Percentiles rank a stretch among this genome's conserved stretches.
phyloP scores from a whole-genome alignment of 73 alveolate species.

The Paramecium sexaurelia region DNA sequence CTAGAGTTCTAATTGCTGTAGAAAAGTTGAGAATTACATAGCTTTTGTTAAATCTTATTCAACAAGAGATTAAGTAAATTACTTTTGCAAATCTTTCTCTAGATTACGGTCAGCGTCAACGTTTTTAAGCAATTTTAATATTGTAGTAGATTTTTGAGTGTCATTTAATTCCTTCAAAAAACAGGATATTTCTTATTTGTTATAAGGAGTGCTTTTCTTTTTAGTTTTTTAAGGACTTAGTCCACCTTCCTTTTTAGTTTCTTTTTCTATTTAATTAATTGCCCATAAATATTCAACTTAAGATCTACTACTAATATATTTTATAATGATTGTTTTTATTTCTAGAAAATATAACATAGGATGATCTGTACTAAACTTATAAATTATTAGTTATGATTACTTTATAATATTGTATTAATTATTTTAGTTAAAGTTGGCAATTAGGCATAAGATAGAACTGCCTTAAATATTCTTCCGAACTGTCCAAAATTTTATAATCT shows the following conservation, averaged over 20 bases:
- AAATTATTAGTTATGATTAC: not conserved
- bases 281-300: constrained; percentile 13
- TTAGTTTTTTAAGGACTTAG: not conserved
- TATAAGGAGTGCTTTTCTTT: not conserved
- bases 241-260: not conserved
- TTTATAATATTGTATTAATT: not conserved
- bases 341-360: not conserved
- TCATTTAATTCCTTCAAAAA: not conserved
- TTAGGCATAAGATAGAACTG: not conserved
- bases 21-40: not conserved
- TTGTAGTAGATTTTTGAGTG: not conserved
- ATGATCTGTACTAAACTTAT: not conserved
- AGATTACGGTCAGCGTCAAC: not conserved
- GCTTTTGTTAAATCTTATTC: constrained; percentile 16
- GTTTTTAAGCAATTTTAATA: not conserved
- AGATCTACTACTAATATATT: constrained; percentile 8
- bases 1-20: not conserved
- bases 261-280: not conserved
- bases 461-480: not conserved
- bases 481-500: not conserved
- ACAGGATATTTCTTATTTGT: not conserved
- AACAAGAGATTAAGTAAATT: not conserved
- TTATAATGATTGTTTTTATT: not conserved
- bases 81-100: not conserved
- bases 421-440: not conserved